Evolutionary conservation across 1,139 yeast genomes (phyloP).

Genomic region (Saccharomyces pastorianus): DNA sequence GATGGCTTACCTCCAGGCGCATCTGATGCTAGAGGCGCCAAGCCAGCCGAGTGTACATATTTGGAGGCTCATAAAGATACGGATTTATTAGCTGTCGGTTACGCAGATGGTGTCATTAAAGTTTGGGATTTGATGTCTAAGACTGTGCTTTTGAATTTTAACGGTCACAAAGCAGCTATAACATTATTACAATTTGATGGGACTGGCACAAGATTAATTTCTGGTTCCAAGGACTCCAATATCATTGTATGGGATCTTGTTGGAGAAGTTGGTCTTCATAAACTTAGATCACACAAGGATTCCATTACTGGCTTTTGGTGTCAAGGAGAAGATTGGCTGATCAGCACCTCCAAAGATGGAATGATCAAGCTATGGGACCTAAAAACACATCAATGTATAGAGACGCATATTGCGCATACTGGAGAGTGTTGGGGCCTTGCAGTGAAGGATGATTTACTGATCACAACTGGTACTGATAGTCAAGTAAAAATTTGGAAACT

Average conservation of each 20-base stretch:
- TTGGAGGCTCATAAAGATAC: slow-evolving; percentile 54
- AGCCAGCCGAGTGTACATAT: slow-evolving; percentile 54
- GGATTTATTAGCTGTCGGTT: slow-evolving; percentile 79
- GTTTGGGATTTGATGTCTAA: slow-evolving; percentile 87
- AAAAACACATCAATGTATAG: slow-evolving; percentile 80
- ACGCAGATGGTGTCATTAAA: slow-evolving; percentile 78
- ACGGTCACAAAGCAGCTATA: slow-evolving; percentile 79
- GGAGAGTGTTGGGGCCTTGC: slow-evolving; percentile 90
- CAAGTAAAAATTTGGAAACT: slow-evolving; percentile 79
- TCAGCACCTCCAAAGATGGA: slow-evolving; percentile 84
- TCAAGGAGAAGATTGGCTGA: slow-evolving; percentile 57
- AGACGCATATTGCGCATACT: slow-evolving; percentile 88
- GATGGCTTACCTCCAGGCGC: slow-evolving; percentile 74
- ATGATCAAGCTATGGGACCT: slow-evolving; percentile 88
- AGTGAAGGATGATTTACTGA: slow-evolving; percentile 36
- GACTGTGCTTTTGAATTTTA: slow-evolving; percentile 67
- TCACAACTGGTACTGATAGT: slow-evolving; percentile 74
- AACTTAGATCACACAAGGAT: slow-evolving; percentile 83
- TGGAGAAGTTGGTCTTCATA: slow-evolving; percentile 80
- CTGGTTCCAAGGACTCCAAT: slow-evolving; percentile 80
- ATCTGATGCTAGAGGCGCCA: slow-evolving; percentile 51
- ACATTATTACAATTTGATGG: slow-evolving; percentile 61
- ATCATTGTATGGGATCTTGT: slow-evolving; percentile 93
- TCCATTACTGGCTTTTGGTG: slow-evolving; percentile 69
- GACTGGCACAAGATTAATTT: slow-evolving; percentile 75